Evolutionary conservation across 495 filamentous ascomycete genomes (phyloP).

Genomic region (Penicillium herquei): DNA sequence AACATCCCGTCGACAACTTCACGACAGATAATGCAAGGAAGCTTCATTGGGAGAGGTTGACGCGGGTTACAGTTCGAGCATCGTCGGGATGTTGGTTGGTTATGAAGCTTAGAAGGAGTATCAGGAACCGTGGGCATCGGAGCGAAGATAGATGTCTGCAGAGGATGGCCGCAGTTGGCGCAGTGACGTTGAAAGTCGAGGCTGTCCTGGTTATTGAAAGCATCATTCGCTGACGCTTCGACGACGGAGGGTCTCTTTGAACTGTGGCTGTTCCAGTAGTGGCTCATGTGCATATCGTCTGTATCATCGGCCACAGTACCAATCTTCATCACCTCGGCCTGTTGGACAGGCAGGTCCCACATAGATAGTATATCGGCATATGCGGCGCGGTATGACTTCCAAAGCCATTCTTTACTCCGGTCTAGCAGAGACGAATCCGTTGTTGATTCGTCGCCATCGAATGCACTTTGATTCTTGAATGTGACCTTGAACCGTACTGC

Average conservation of each 20-base stretch:
- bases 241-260: conserved; percentile 25
- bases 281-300: conserved; percentile 15
- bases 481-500: conserved; percentile 54
- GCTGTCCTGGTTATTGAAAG: conserved; percentile 16
- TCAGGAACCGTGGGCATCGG: conserved; percentile 18
- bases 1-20: conserved; percentile 48
- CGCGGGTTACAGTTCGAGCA: conserved; percentile 40
- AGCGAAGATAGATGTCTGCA: conserved; percentile 42
- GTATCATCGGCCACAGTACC: conserved; percentile 22
- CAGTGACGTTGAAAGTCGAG: conserved; percentile 49
- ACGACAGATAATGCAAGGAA: conserved; percentile 48
- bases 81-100: conserved; percentile 16
- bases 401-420: conserved; percentile 54
- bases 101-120: conserved; percentile 18
- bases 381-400: conserved; percentile 67
- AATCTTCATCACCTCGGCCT: conserved; percentile 83
- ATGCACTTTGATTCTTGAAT: conserved; percentile 72
- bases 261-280: conserved; percentile 24
- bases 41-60: conserved; percentile 36
- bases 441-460: conserved; percentile 74
- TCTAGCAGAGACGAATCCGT: conserved; percentile 65
- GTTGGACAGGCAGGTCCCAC: conserved; percentile 74
- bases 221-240: conserved; percentile 4
- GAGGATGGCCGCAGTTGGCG: conserved; percentile 39
- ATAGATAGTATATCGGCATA: conserved; percentile 81